Base-by-base conservation (phyloP, 306 rosid genomes). In the Vicia sativa region DNA sequence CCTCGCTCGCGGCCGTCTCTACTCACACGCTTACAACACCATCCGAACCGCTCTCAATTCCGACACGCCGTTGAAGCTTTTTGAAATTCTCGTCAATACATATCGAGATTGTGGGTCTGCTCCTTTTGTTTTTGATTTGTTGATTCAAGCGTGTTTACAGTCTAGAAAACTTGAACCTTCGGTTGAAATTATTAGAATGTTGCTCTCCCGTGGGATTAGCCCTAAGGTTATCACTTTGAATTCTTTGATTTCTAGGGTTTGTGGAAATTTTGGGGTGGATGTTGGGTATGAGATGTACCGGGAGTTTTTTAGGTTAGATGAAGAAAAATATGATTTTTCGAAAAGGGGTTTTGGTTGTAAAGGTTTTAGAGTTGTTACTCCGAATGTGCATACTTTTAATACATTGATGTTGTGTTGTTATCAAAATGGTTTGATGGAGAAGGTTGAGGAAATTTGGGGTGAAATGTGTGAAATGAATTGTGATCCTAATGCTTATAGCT, bases 121-220 rank as follows among this genome's bases (percentile, higher is more conserved):
- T 5, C 96, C 96, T 0, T 92, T 92, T 48, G 92, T 92, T 29
- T 87, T 92, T 21, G 92, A 87, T 77, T 77, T 87, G 62, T 68
- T 92, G 38, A 72, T 92, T 49, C 66, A 79, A 70, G 83, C 96
- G n/a, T 89, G 85, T 73, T 39, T 89, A 66, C 81, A 83, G 9
- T 83, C 89, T 1, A 84, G 79, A 34, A 87, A 81, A 29, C 15
- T 83, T 16, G 85, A 87, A 10, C 61, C 85, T 26, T 69, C 96
- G 0, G 52, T 84, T 31, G 62, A 83, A 67, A 86, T 92, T 28
- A 71, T 68, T 31, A 80, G 88, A 68, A 86, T 87, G 95, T 67
- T 92, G 35, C 45, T 73, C 39, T 83, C 90, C 50, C 90, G 89
- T 46, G 76, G 88, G 72, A 81, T 81, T 59, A 81, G 74, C 70